These are phyloP conservation scores for Schizophyllum amplum DNA, from an alignment of 1,284 basidiomycete genomes.

Conservation along the genomic window DNA sequence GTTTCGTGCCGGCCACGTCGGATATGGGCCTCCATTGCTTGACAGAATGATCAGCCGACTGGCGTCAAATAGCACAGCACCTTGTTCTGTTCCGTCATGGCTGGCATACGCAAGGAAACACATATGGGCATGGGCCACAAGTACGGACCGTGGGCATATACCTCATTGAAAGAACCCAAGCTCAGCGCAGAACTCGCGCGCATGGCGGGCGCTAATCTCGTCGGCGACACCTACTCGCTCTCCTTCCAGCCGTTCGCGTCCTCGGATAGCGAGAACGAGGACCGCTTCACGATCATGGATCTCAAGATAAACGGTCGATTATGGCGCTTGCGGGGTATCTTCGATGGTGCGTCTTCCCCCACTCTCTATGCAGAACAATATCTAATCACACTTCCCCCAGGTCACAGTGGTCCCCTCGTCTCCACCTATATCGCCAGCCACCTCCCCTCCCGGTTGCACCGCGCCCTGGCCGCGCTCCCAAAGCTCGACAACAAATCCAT, in stretches of 20 bases:
- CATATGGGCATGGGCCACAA: background rate
- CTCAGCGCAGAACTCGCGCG: background rate
- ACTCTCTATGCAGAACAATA: background rate
- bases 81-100: background rate
- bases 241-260: constrained; percentile 19
- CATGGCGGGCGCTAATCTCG: background rate
- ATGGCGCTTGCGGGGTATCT: constrained; percentile 23
- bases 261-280: constrained; percentile 16
- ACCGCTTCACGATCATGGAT: constrained; percentile 21
- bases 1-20: background rate
- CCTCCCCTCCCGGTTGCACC: constrained; percentile 2
- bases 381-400: background rate
- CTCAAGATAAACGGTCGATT: constrained; percentile 15
- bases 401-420: constrained; percentile 19
- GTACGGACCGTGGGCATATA: background rate
- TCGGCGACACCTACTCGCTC: constrained; percentile 15
- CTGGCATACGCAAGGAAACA: background rate
- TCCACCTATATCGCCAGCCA: constrained; percentile 15
- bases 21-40: background rate
- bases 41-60: background rate
- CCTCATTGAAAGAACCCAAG: background rate
- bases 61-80: background rate
- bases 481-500: constrained; percentile 4
- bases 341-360: constrained; percentile 16
- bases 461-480: constrained; percentile 7